Base-by-base conservation (phyloP, 1,139 yeast genomes). In the Suhomyces panamericanus region DNA sequence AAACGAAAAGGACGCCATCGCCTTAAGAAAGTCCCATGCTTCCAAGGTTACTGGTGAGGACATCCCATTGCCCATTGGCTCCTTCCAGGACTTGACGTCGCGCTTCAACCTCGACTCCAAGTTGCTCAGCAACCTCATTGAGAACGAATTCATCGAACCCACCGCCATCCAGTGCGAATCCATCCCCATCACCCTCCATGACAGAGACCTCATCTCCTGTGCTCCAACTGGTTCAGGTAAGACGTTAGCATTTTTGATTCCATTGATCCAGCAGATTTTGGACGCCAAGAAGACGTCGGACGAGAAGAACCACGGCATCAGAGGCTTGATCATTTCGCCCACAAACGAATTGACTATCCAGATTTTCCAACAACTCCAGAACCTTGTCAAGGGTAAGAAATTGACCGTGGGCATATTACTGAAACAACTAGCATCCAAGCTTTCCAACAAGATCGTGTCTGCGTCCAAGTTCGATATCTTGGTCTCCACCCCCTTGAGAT, bases 201-300 rank as follows among this genome's bases (percentile, higher is more conserved):
- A 72, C 22, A 77, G 93, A 49, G 96, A 89, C 58, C 60, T 89
- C 38, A 72, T 89, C 46, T 95, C 95, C 1, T 87, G 96, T 72
- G 96, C 96, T 0, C 96, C 96, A 34, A 89, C 96, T 0, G 96
- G 96, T 54, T 86, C 96, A 6, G 96, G 96, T 69, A 89, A 89
- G 63, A 88, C 96, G 0, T 71, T 90, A 41, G 96, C 97, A 37
- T 93, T 87, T 62, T 73, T 87, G 46, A 80, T 90, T 14, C 99
- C 99, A 2, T 60, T 91, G 54, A 67, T 93, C 13, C 96, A 89
- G 57, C 73, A 73, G 29, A 51, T 70, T 39, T 55, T 80, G 38
- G 49, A 55, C 22, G 38, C 56, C 48, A 40, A 63, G 58, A 46
- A 45, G 20, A 57, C 53, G 6, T 63, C 60, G 16, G 54, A 43